A percentile compares a stretch with the other conserved stretches of the same genome.
Conservation (phyloP, 2,329 filamentous ascomycete genomes). For the Pseudocercospora pini-densiflorae region DNA sequence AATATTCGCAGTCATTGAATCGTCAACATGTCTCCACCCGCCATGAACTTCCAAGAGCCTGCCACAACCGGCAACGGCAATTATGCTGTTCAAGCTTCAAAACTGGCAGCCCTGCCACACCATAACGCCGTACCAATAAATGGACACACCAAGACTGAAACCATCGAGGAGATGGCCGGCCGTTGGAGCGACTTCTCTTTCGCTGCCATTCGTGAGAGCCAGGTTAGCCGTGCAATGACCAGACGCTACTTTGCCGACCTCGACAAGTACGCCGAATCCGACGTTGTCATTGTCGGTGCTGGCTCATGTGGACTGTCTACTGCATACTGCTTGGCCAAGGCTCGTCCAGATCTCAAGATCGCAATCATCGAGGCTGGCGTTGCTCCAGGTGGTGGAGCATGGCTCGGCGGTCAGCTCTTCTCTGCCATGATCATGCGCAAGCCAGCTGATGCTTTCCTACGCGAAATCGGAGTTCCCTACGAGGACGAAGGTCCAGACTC, state of each 20-base stretch:
- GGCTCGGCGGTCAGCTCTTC: conserved; percentile 94
- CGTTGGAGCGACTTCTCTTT: conserved; percentile 86
- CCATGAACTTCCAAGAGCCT: conserved; percentile 61
- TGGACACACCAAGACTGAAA: conserved; percentile 48
- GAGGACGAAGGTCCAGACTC: conserved; percentile 72
- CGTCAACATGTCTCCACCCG: conserved; percentile 77
- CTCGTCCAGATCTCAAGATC: conserved; percentile 88
- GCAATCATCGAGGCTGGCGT: conserved; percentile 89
- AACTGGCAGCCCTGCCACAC: conserved; percentile 49
- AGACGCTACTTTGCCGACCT: conserved; percentile 90
- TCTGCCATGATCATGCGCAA: conserved; percentile 95
- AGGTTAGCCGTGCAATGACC: conserved; percentile 90
- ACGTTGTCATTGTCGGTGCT: conserved; percentile 91
- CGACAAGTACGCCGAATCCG: conserved; percentile 86
- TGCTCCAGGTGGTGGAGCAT: conserved; percentile 84
- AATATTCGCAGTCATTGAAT: conserved; percentile 28
- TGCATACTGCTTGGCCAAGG: conserved; percentile 81
- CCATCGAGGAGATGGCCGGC: conserved; percentile 68
- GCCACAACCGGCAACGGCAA: conserved; percentile 39
- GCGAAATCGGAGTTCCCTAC: conserved; percentile 79
- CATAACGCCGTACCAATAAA: conserved; percentile 41
- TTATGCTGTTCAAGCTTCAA: conserved; percentile 54
- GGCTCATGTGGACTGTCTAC: conserved; percentile 86
- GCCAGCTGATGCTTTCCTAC: conserved; percentile 83
- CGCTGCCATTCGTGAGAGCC: conserved; percentile 84